Evolutionary conservation across 2,329 filamentous ascomycete species (phyloP), one percentile per base, ranked within the genome.

Genomic region (Colletotrichum sp.): DNA sequence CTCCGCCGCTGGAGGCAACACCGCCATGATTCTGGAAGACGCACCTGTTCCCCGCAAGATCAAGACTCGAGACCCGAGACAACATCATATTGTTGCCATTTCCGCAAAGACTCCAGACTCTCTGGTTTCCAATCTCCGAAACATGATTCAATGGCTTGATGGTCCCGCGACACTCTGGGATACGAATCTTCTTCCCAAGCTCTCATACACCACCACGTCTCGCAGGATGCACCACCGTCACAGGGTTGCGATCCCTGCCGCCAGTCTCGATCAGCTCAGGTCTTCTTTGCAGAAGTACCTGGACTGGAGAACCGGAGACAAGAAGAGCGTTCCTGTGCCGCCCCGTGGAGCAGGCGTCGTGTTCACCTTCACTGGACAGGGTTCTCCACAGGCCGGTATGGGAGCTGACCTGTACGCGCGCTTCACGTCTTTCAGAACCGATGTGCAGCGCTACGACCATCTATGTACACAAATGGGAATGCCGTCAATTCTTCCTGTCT

Each of bases 1-100:
- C 80, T 91, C 90, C 75, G 93, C 93, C 8, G 92, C 93, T 69
- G 93, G 93, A 77, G 93, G 93, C 43, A 95, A 95, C 83, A 94
- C 93, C 2, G 90, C 92, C 15, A 82, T 94, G 79, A 60, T 60
- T 30, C 8, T 95, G 2, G 91, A 94, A 80, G 93, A 94, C 76
- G 90, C 86, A 0, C 91, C 91, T 64, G 4, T 52, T 0, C 80
- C 86, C 8, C 85, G 87, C 8, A 80, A 80, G 30, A 26, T 30
- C 28, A 34, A 8, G 83, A 83, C 5, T 90, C 92, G 10, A 78
- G 92, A 94, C 78, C 85, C 90, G 3, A 88, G 93, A 28, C 84
- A 83, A 15, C 85, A 86, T 1, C 90, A 94, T 57, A 81, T 92
- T 13, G 85, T 94, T 38, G 85, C 90, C 2, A 81, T 93, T 13